A percentile compares a stretch with the other conserved stretches of the same genome.
phyloP scores from a whole-genome alignment of 345 rosid genomes.

The Erysimum cheiranthoides region DNA sequence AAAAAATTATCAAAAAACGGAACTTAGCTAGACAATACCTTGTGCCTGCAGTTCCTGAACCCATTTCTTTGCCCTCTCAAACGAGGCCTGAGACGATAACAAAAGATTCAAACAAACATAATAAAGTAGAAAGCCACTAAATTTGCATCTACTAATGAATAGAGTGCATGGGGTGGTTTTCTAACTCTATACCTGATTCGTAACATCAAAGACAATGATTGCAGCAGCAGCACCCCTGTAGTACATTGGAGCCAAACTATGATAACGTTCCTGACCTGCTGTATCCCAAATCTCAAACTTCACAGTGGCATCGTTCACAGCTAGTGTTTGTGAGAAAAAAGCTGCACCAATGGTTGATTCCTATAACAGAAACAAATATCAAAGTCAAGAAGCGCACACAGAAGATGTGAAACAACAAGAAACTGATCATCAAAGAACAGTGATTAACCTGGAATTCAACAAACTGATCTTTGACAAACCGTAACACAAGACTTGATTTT shows the following conservation, averaged over 20 bases:
- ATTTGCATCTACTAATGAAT: conserved; percentile 5
- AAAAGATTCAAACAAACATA: background rate
- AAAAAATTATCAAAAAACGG: conserved; percentile 2
- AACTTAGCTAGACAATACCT: conserved; percentile 57
- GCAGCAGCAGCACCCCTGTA: conserved; percentile 98
- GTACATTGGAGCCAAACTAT: conserved; percentile 99
- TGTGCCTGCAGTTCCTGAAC: conserved; percentile 96
- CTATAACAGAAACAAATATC: conserved; percentile 46
- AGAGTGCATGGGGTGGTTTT: background rate
- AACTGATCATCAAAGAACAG: background rate
- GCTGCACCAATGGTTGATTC: conserved; percentile 99
- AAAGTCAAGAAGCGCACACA: conserved; percentile 32
- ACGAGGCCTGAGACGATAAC: conserved; percentile 65
- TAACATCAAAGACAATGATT: conserved; percentile 83
- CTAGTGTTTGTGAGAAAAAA: conserved; percentile 92
- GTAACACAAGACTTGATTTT: conserved; percentile 64
- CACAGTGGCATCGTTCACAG: conserved; percentile 90
- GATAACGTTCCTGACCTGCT: conserved; percentile 97
- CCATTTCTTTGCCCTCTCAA: conserved; percentile 97
- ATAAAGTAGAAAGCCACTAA: conserved; percentile 3
- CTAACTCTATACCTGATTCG: conserved; percentile 64
- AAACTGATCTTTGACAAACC: conserved; percentile 68
- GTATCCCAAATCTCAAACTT: conserved; percentile 99
- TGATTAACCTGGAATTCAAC: conserved; percentile 67
- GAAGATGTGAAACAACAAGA: background rate